Conservation (phyloP, 73 alveolate genomes). For the Tetrahymena malaccensis region DNA sequence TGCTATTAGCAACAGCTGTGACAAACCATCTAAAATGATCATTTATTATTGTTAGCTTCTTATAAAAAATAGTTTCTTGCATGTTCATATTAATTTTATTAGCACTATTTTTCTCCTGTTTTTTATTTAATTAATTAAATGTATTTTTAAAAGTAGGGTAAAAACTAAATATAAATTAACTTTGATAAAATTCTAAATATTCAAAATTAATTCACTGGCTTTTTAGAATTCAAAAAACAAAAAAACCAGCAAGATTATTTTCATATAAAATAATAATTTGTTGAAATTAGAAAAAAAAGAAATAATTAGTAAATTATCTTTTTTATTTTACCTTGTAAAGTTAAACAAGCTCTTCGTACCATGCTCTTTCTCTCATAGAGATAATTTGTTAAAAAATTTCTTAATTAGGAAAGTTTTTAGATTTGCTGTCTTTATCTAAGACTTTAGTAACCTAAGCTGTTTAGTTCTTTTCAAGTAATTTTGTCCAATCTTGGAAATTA, state of each 20-base stretch:
- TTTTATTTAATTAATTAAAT: too few relatives aligned
- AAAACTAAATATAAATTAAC: too few relatives aligned
- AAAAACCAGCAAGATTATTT: neutral
- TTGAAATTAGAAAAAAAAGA: neutral
- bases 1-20: neutral
- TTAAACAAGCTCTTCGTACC: neutral
- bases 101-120: neutral
- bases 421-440: neutral
- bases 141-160: too few relatives aligned
- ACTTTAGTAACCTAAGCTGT: neutral
- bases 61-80: neutral
- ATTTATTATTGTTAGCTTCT: neutral
- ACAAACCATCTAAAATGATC: neutral
- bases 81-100: neutral
- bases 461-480: neutral
- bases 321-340: neutral
- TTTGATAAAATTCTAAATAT: too few relatives aligned
- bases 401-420: neutral
- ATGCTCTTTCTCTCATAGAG: neutral
- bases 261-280: too few relatives aligned
- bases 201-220: neutral
- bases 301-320: neutral
- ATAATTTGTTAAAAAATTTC: neutral
- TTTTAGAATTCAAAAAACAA: neutral
- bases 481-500: neutral